Percentiles rank a stretch among this genome's conserved stretches.
Conservation (phyloP, 352 stramenopile genomes). For the Albugo candida region DNA sequence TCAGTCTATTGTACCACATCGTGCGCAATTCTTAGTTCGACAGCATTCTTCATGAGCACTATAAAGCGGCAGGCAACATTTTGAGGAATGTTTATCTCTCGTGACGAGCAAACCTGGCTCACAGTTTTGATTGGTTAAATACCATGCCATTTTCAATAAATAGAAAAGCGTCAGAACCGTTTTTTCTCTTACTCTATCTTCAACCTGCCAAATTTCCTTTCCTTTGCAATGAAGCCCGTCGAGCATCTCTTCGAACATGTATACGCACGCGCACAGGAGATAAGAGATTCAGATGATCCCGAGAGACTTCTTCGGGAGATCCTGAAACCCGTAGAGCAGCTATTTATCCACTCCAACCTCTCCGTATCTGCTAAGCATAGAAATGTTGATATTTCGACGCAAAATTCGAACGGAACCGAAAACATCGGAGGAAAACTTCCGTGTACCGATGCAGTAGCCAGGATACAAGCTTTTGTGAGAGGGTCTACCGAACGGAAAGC, state of each 20-base stretch:
- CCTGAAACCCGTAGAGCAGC: conserved; percentile 24
- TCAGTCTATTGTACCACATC: too few species aligned
- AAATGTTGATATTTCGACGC: neutral
- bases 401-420: conserved; percentile 1
- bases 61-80: too few species aligned
- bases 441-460: conserved; percentile 23
- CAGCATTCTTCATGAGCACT: too few species aligned
- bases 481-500: conserved; percentile 28
- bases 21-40: too few species aligned
- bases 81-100: too few species aligned
- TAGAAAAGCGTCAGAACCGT: too few species aligned
- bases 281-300: conserved; percentile 20
- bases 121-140: too few species aligned
- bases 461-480: conserved; percentile 50
- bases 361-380: neutral
- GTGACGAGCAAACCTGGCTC: too few species aligned
- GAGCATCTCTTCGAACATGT: conserved; percentile 35
- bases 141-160: too few species aligned
- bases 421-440: neutral
- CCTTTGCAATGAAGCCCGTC: conserved; percentile 17
- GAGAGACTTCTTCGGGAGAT: conserved; percentile 19
- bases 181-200: too few species aligned
- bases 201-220: too few species aligned
- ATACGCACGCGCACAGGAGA: conserved; percentile 19
- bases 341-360: conserved; percentile 1